Conservation (phyloP, 768 basidiomycete species). For the Boletus patriciae region DNA sequence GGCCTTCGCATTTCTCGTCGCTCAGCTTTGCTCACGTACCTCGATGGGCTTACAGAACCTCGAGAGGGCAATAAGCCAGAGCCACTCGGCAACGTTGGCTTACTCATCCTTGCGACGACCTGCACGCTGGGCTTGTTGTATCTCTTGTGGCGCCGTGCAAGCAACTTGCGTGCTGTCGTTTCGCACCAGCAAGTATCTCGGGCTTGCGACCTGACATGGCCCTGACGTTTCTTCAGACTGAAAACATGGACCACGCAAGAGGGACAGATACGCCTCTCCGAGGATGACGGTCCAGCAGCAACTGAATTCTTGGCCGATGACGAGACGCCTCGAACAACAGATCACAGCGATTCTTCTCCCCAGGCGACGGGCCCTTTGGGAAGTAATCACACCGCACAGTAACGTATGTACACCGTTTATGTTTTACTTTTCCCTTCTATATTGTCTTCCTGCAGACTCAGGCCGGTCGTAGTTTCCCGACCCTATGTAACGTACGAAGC, state of each 20-base stretch:
- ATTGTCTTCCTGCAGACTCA: neutral
- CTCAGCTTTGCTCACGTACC: conserved; percentile 1
- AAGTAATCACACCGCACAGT: conserved; percentile 3
- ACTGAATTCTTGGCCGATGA: conserved; percentile 62
- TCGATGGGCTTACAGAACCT: conserved; percentile 46
- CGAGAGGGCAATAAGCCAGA: conserved; percentile 58
- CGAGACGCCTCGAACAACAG: conserved; percentile 43
- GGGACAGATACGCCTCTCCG: conserved; percentile 64
- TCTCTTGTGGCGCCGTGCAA: conserved; percentile 62
- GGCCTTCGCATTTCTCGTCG: neutral
- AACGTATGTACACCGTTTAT: neutral
- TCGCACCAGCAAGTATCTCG: conserved; percentile 54
- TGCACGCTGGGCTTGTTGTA: conserved; percentile 59
- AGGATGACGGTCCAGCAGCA: conserved; percentile 73
- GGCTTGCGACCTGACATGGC: neutral
- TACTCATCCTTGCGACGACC: conserved; percentile 57
- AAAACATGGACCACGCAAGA: conserved; percentile 54
- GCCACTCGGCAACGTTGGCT: conserved; percentile 56
- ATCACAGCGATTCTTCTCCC: conserved; percentile 26
- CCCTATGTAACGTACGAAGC: conserved; percentile 4
- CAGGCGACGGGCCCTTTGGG: conserved; percentile 12
- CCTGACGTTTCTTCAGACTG: conserved; percentile 41
- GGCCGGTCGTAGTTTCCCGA: neutral
- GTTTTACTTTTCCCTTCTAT: neutral
- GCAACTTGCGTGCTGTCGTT: conserved; percentile 54